These are phyloP conservation scores for Bremia lactucae DNA, from an alignment of 352 stramenopile genomes.

Conservation along the genomic window DNA sequence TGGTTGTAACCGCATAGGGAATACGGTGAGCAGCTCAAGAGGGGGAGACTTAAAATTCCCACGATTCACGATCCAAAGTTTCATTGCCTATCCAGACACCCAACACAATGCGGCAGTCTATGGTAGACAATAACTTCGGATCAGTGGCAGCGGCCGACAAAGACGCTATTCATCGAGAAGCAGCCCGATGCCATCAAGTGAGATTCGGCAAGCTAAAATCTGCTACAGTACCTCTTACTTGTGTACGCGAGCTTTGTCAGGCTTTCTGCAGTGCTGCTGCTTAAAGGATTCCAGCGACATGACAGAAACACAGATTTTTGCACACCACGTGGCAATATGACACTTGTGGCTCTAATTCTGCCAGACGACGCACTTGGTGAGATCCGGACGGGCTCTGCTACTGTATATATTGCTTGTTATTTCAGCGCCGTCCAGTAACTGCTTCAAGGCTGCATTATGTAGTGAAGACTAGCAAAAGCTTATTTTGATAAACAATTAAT, in stretches of 20 bases:
- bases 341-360: constrained; percentile 16
- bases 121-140: constrained; percentile 12
- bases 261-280: constrained; percentile 10
- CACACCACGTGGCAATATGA: constrained; percentile 19
- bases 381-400: constrained; percentile 20
- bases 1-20: neutral
- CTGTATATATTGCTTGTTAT: constrained; percentile 23
- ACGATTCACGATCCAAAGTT: constrained; percentile 2
- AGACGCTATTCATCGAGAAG: no score
- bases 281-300: constrained; percentile 26
- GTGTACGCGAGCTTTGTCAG: no score
- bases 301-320: constrained; percentile 14
- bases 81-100: constrained; percentile 11
- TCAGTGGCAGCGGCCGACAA: constrained; percentile 12
- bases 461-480: constrained; percentile 22
- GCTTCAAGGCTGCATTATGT: constrained; percentile 1
- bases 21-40: no score
- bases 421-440: constrained; percentile 17
- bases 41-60: neutral
- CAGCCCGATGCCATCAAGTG: no score
- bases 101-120: constrained; percentile 8
- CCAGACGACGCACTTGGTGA: constrained; percentile 8
- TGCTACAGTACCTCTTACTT: neutral
- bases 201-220: neutral
- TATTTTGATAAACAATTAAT: no score